These are phyloP conservation scores for Pyrus hybrid DNA, from an alignment of 331 rosid genomes.

Conservation along the genomic window DNA sequence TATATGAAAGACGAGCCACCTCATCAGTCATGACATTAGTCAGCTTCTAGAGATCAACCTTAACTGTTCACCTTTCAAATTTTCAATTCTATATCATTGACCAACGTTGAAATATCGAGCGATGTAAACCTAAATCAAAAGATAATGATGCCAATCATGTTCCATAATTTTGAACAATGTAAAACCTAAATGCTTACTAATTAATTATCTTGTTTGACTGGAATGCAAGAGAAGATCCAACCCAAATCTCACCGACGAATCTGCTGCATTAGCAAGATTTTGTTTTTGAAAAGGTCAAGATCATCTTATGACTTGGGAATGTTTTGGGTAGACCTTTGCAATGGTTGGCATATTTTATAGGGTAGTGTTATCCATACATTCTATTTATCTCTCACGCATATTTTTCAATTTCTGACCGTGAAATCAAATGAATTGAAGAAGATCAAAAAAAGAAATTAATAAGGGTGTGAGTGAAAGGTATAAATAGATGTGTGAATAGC, in stretches of 20 bases:
- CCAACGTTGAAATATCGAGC: neutral
- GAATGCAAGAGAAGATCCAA: slow-evolving; percentile 8
- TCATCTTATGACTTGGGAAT: slow-evolving; percentile 17
- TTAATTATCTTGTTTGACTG: slow-evolving; percentile 15
- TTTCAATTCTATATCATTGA: neutral
- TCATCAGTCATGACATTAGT: neutral
- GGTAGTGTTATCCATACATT: too few relatives aligned
- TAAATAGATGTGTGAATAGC: too few relatives aligned
- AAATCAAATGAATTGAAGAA: too few relatives aligned
- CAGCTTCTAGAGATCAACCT: neutral
- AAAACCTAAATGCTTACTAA: neutral
- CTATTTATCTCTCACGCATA: too few relatives aligned
- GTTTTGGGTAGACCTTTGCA: slow-evolving; percentile 1
- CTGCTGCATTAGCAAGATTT: neutral
- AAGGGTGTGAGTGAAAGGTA: too few relatives aligned
- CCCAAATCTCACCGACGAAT: slow-evolving; percentile 16
- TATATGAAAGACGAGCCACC: neutral
- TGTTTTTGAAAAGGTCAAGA: neutral
- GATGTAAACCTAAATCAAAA: neutral
- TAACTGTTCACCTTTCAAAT: neutral
- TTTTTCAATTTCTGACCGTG: too few relatives aligned
- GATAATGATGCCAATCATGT: neutral
- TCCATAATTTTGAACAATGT: neutral
- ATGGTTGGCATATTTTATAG: neutral
- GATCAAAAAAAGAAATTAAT: too few relatives aligned